These are phyloP conservation scores for Heterococcus sp. DNA, from an alignment of 108 stramenopile species.

Conservation along the genomic window DNA sequence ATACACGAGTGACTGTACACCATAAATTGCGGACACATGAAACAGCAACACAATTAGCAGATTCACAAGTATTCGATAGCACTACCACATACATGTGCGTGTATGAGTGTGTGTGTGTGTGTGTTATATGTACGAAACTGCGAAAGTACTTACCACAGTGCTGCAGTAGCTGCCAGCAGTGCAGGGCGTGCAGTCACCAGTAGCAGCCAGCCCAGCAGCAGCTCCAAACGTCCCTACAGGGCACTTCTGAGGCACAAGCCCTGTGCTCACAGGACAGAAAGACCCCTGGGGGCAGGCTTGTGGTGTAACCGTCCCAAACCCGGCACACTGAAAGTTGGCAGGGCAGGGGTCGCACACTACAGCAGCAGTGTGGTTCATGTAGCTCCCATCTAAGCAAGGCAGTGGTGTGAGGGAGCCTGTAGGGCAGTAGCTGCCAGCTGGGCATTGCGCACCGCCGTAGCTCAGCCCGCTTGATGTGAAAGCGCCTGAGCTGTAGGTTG, in stretches of 20 bases:
- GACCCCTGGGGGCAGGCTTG: conserved; percentile 11
- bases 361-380: conserved; percentile 26
- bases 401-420: conserved; percentile 19
- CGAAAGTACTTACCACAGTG: neutral
- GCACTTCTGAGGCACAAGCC: conserved; percentile 32
- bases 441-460: conserved; percentile 15
- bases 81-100: too few relatives aligned
- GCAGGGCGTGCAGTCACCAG: conserved; percentile 45
- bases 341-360: conserved; percentile 30
- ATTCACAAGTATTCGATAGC: too few relatives aligned
- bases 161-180: conserved; percentile 21
- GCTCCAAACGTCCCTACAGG: conserved; percentile 46
- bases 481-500: neutral
- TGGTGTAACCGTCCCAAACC: neutral
- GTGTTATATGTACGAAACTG: too few relatives aligned
- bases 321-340: conserved; percentile 36
- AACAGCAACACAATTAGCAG: too few relatives aligned
- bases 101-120: too few relatives aligned
- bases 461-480: neutral
- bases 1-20: too few relatives aligned
- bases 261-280: conserved; percentile 36
- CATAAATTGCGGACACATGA: neutral
- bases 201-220: neutral
- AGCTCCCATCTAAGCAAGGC: conserved; percentile 44
- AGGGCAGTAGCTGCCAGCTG: conserved; percentile 57